Evolutionary conservation across 768 basidiomycete genomes (phyloP).

Genomic region (Mycena rosella): DNA sequence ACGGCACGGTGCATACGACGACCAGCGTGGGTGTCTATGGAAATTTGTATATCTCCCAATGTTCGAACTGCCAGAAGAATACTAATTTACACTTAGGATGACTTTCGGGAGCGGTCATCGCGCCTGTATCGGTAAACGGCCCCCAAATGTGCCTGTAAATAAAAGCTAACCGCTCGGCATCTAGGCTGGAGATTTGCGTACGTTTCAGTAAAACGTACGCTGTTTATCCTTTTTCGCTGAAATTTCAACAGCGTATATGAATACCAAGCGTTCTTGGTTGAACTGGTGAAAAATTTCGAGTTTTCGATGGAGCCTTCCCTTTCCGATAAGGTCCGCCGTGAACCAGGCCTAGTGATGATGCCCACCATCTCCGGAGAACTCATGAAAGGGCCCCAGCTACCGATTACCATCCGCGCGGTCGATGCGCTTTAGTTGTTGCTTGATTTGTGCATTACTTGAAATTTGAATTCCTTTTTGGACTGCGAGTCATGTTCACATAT

Average conservation of each 20-base stretch:
- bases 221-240: not conserved
- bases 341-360: constrained; percentile 62
- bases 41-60: constrained; percentile 55
- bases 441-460: too few species aligned
- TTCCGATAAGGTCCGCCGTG: constrained; percentile 52
- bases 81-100: constrained; percentile 43
- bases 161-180: not conserved
- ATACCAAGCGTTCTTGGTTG: constrained; percentile 68
- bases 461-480: too few species aligned
- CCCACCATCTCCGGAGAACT: constrained; percentile 59
- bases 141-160: not conserved
- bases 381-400: constrained; percentile 13
- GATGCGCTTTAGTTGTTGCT: too few species aligned
- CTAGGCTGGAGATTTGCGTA: constrained; percentile 61
- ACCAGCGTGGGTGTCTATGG: constrained; percentile 60
- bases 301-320: constrained; percentile 48
- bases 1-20: constrained; percentile 50
- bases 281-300: constrained; percentile 71
- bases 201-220: not conserved
- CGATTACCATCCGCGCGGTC: constrained; percentile 10
- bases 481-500: too few species aligned
- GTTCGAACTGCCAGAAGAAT: not conserved
- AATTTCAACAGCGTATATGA: constrained; percentile 55
- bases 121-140: constrained; percentile 50
- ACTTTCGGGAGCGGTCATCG: constrained; percentile 63